Evolutionary conservation across 768 basidiomycete species (phyloP), one percentile per base, ranked within the genome.

Genomic region (Suillus fuscotomentosus): DNA sequence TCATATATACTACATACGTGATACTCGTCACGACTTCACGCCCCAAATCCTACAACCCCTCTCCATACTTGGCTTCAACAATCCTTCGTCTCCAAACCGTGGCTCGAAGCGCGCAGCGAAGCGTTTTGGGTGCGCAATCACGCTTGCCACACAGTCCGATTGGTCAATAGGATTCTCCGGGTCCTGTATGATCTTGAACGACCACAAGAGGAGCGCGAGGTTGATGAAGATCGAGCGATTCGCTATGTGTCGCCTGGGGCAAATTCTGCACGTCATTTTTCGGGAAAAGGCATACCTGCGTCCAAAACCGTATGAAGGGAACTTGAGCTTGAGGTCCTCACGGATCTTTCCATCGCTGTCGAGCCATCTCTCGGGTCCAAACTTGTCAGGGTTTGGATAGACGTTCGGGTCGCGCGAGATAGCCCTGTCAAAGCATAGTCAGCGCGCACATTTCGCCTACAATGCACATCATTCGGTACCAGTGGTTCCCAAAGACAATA

Each of bases 281-380:
- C 6, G 4, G 24, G 59, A 27, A 31, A 17, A 6, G 57, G 20
- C 63, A 62, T 41, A 76, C 79, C 75, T 70, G 66, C 85, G 73
- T 17, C 86, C 87, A 61, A 86, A 87, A 1, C 87, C 86, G 62
- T 86, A 88, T 36, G 82, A 75, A 60, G 81, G 86, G 36, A 80
- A 76, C 27, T 27, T 27, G 27, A 27, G 27, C 68, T 80, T 84
- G 47, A 86, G 68, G 62, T 86, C 86, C 10, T 85, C 83, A 22
- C 80, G 77, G 20, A 88, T 61, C 8, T 81, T 75, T 36, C 75
- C 75, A 0, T 75, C 63, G 20, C n/a, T 62, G 53, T 64, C 56
- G 27, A 88, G 61, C 87, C 87, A 90, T 43, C 87, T 85, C n/a
- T n/a, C n/a, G n/a, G n/a, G n/a, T n/a, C n/a, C 75, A 68, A 89